phyloP scores from a whole-genome alignment of 2,329 filamentous ascomycete genomes.

The Orbilia javanica region DNA sequence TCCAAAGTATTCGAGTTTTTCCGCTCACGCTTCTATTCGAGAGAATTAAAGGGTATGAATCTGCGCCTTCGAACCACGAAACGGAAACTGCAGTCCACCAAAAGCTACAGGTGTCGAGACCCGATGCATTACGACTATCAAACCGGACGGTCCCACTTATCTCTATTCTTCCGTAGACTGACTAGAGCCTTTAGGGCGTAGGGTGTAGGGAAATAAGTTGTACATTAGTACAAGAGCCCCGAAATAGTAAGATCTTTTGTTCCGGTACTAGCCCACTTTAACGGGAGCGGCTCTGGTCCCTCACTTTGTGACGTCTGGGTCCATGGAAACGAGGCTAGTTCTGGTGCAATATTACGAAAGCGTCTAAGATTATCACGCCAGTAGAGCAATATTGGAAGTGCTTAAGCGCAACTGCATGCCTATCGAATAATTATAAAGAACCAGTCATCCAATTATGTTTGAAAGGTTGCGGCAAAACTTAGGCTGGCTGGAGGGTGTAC shows the following conservation, averaged over 20 bases:
- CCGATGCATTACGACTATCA: background rate
- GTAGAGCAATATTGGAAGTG: no score
- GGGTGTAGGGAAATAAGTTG: background rate
- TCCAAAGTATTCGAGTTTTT: background rate
- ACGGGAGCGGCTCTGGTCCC: no score
- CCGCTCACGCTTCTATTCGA: background rate
- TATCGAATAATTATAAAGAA: no score
- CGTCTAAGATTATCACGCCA: no score
- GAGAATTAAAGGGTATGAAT: background rate
- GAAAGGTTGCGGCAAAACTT: slow-evolving; percentile 56
- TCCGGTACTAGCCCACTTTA: no score
- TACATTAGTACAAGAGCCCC: background rate
- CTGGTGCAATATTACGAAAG: no score
- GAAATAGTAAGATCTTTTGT: background rate
- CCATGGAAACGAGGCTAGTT: no score
- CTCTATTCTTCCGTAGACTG: background rate
- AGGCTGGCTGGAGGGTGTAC: slow-evolving; percentile 33
- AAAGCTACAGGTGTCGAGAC: background rate
- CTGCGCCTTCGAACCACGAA: background rate
- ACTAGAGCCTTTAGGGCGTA: background rate
- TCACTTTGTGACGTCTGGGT: no score
- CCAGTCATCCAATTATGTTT: slow-evolving; percentile 62
- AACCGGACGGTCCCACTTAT: background rate
- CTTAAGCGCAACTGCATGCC: no score
- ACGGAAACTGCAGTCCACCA: background rate